phyloP scores from a whole-genome alignment of 2,329 filamentous ascomycete genomes.

The Fusarium sp. region DNA sequence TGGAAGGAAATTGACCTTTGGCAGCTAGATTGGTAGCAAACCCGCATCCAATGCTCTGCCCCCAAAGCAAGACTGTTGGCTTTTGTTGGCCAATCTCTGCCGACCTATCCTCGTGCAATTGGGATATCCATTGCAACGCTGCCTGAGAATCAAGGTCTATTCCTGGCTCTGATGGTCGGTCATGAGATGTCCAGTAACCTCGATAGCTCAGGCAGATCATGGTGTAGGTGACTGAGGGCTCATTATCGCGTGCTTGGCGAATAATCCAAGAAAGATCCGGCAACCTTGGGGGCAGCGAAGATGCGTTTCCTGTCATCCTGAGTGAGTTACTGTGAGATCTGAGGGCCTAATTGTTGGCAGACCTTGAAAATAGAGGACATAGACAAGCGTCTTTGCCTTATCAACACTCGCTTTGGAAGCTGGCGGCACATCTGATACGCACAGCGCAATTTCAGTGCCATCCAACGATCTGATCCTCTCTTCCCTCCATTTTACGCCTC shows the following conservation, averaged over 20 bases:
- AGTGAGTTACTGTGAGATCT: slow-evolving; percentile 18
- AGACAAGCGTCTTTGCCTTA: slow-evolving; percentile 53
- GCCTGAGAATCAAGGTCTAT: slow-evolving; percentile 76
- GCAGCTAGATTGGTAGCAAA: slow-evolving; percentile 72
- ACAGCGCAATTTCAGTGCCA: slow-evolving; percentile 72
- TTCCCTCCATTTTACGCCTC: slow-evolving; percentile 74
- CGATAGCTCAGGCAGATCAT: slow-evolving; percentile 71
- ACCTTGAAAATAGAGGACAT: slow-evolving; percentile 54
- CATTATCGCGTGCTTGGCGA: slow-evolving; percentile 55
- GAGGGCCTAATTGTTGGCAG: slow-evolving; percentile 1
- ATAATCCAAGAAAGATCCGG: slow-evolving; percentile 67
- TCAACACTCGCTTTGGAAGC: neutral
- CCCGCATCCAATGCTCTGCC: slow-evolving; percentile 80
- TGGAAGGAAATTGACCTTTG: slow-evolving; percentile 49
- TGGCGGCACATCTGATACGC: slow-evolving; percentile 58
- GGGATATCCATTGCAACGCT: slow-evolving; percentile 69
- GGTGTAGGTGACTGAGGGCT: slow-evolving; percentile 55
- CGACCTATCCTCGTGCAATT: slow-evolving; percentile 50
- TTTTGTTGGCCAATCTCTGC: slow-evolving; percentile 31
- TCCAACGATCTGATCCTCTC: slow-evolving; percentile 69
- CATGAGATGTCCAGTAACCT: slow-evolving; percentile 82
- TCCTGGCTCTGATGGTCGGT: slow-evolving; percentile 75
- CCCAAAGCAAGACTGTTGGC: slow-evolving; percentile 72
- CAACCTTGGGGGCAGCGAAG: slow-evolving; percentile 66
- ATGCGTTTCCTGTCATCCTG: slow-evolving; percentile 63